Percentiles rank a stretch among this genome's conserved stretches.
Conservation (phyloP, 1,284 basidiomycete genomes). For the Microbotryum intermedium region DNA sequence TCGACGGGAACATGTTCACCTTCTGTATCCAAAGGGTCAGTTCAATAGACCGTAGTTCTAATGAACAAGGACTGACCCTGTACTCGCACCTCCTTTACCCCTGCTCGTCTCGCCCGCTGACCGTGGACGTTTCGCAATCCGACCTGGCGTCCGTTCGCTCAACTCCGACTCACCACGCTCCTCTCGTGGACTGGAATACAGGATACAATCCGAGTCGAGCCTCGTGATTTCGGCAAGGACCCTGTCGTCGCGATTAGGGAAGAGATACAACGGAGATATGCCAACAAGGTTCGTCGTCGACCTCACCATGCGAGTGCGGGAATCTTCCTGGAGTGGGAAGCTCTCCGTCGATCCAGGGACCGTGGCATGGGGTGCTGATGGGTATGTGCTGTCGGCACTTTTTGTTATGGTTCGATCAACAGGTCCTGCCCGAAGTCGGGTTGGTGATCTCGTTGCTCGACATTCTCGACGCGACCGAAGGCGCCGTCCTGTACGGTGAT, state of each 20-base stretch:
- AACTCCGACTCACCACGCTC: not conserved
- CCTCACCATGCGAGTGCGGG: no score
- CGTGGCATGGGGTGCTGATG: not conserved
- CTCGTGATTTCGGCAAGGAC: slow-evolving; percentile 61
- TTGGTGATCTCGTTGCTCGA: slow-evolving; percentile 85
- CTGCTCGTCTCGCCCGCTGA: no score
- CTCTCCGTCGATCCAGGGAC: not conserved
- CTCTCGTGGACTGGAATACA: slow-evolving; percentile 28
- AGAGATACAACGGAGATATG: slow-evolving; percentile 85
- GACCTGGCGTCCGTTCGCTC: no score
- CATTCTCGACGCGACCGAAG: slow-evolving; percentile 73
- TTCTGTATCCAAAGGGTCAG: slow-evolving; percentile 27
- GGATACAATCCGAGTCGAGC: slow-evolving; percentile 72
- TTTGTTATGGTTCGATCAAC: not conserved
- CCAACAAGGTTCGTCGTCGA: slow-evolving; percentile 57
- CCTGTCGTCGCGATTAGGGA: slow-evolving; percentile 62
- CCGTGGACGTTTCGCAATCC: not conserved
- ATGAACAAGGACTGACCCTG: no score
- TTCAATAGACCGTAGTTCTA: no score
- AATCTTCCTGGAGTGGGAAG: not conserved
- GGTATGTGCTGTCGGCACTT: not conserved
- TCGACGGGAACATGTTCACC: slow-evolving; percentile 23
- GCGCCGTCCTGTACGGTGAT: slow-evolving; percentile 88
- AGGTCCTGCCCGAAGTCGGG: slow-evolving; percentile 83
- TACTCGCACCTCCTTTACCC: not conserved